Evolutionary conservation across 2,329 filamentous ascomycete genomes (phyloP).

Genomic region (Alternaria triticimaculans): DNA sequence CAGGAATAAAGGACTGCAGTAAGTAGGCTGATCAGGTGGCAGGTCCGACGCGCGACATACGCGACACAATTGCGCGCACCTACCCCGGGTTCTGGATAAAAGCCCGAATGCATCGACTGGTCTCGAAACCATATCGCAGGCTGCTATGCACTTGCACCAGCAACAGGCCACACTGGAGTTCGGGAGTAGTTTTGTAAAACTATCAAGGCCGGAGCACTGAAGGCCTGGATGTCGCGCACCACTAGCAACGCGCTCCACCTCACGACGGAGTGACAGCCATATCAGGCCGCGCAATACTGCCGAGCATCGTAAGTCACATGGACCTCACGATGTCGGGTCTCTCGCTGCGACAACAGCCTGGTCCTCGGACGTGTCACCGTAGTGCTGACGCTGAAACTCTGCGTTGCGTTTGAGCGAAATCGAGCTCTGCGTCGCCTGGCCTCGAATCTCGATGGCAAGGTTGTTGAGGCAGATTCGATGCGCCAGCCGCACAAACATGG

Average conservation of each 20-base stretch:
- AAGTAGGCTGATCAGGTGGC: not conserved
- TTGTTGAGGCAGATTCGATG: not conserved
- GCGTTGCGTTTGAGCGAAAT: not conserved
- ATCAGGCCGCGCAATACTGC: not conserved
- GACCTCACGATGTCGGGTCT: not conserved
- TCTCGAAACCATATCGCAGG: not conserved
- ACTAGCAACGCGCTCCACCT: not conserved
- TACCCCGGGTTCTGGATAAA: slow-evolving; percentile 6
- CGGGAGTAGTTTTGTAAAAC: not conserved
- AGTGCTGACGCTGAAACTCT: not conserved
- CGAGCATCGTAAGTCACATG: not conserved
- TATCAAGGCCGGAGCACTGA: not conserved
- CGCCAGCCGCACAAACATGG: not conserved
- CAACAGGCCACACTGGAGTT: not conserved
- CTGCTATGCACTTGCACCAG: not conserved
- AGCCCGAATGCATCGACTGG: not conserved
- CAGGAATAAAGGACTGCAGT: not conserved
- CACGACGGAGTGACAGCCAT: not conserved
- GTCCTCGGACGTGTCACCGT: no score
- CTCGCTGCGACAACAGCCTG: not conserved
- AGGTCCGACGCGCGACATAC: not conserved
- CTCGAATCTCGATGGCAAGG: not conserved
- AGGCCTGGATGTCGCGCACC: not conserved
- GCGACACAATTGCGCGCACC: not conserved
- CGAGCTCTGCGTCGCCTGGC: not conserved